Percentiles rank a stretch among this genome's conserved stretches.
phyloP scores from a whole-genome alignment of 1,139 yeast genomes.

The Ogataea hybrid region DNA sequence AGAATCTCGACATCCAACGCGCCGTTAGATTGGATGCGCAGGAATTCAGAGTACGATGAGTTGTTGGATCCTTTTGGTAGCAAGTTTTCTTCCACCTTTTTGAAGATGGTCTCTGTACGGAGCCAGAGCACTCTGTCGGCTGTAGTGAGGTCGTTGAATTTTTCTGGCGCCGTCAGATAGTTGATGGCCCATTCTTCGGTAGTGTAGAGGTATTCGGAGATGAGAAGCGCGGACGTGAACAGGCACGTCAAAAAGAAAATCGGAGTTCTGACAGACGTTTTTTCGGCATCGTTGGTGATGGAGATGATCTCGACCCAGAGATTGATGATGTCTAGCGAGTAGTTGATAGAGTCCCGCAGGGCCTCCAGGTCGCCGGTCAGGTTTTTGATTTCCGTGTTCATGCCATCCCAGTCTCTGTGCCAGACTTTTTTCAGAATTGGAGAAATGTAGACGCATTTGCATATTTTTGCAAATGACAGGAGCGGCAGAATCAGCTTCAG shows the following conservation, averaged over 20 bases:
- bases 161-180: constrained; percentile 24
- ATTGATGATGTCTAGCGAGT: constrained; percentile 57
- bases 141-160: constrained; percentile 34
- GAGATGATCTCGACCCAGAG: constrained; percentile 71
- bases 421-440: constrained; percentile 58
- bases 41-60: constrained; percentile 53
- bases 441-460: constrained; percentile 57
- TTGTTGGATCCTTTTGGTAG: constrained; percentile 41
- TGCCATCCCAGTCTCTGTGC: constrained; percentile 60
- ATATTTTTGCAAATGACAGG: constrained; percentile 59
- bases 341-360: constrained; percentile 54
- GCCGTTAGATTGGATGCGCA: constrained; percentile 54
- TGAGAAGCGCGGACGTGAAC: constrained; percentile 55
- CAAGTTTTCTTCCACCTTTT: constrained; percentile 54
- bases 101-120: constrained; percentile 47
- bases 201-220: constrained; percentile 58
- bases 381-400: constrained; percentile 51
- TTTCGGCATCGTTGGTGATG: constrained; percentile 58
- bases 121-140: constrained; percentile 51
- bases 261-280: constrained; percentile 68
- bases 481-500: constrained; percentile 64
- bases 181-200: constrained; percentile 50
- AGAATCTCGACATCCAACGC: constrained; percentile 49
- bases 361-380: constrained; percentile 52
- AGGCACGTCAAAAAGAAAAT: constrained; percentile 70